Conservation (phyloP, 225 moss, liverwort and hornwort genomes). For the Pseudisothecium myosuroides region DNA sequence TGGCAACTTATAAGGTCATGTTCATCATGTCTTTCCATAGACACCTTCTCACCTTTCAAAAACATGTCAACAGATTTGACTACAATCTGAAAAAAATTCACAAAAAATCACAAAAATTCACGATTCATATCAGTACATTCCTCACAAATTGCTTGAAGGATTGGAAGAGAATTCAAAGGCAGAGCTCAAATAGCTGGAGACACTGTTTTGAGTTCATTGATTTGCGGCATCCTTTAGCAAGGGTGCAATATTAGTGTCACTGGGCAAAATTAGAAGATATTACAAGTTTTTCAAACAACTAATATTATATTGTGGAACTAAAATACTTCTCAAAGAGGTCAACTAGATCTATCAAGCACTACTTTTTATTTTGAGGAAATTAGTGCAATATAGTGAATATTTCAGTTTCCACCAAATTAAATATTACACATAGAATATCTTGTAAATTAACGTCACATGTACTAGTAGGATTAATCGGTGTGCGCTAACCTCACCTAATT, state of each 20-base stretch:
- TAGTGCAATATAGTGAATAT: neutral
- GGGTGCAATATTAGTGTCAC: neutral
- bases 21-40: neutral
- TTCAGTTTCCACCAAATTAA: rapidly evolving
- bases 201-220: neutral
- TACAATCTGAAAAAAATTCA: neutral
- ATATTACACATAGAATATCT: neutral
- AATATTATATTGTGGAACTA: neutral
- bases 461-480: neutral
- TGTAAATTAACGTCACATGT: neutral
- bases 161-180: neutral
- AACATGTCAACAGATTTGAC: no score
- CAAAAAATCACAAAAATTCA: neutral
- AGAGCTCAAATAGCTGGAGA: neutral
- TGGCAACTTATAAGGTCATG: neutral
- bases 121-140: neutral
- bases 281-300: neutral
- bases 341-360: neutral
- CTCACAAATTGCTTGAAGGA: neutral
- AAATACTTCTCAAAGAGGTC: neutral
- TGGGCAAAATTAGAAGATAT: neutral
- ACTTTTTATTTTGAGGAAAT: neutral
- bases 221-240: neutral
- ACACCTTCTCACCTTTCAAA: neutral
- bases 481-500: neutral